phyloP scores from a whole-genome alignment of 176 grass and related monocot genomes.

The Zoysia pacifica region DNA sequence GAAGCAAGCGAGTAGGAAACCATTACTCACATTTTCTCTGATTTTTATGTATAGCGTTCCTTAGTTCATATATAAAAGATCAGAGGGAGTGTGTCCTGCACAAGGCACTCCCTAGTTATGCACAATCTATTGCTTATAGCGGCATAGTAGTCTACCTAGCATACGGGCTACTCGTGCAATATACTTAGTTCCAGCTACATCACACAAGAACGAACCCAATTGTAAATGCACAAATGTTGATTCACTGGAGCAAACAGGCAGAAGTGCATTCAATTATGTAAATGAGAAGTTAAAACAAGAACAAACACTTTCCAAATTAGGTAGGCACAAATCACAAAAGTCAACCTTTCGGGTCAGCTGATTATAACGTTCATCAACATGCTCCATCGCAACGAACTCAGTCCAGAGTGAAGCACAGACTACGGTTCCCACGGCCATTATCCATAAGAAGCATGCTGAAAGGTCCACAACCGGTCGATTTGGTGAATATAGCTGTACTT shows the following conservation, averaged over 20 bases:
- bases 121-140: not conserved
- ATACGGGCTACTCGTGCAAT: conserved; percentile 1
- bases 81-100: not conserved
- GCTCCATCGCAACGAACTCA: conserved; percentile 75
- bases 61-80: not conserved
- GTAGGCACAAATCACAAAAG: conserved; percentile 25
- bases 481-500: conserved; percentile 91
- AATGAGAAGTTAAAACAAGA: conserved; percentile 18
- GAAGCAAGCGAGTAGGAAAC: too few species aligned
- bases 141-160: conserved; percentile 2
- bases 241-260: not conserved
- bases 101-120: not conserved
- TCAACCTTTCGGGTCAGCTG: conserved; percentile 74
- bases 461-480: conserved; percentile 73
- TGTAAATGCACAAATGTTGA: conserved; percentile 12
- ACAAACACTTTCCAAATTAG: conserved; percentile 5
- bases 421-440: conserved; percentile 95
- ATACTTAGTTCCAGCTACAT: conserved; percentile 8
- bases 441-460: conserved; percentile 83
- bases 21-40: not conserved
- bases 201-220: not conserved
- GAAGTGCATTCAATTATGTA: not conserved
- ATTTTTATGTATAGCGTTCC: not conserved
- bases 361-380: conserved; percentile 84
- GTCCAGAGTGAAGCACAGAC: conserved; percentile 79